Evolutionary conservation across 345 rosid species (phyloP), one percentile per base, ranked within the genome.

Genomic region (Arabidopsis suecica): DNA sequence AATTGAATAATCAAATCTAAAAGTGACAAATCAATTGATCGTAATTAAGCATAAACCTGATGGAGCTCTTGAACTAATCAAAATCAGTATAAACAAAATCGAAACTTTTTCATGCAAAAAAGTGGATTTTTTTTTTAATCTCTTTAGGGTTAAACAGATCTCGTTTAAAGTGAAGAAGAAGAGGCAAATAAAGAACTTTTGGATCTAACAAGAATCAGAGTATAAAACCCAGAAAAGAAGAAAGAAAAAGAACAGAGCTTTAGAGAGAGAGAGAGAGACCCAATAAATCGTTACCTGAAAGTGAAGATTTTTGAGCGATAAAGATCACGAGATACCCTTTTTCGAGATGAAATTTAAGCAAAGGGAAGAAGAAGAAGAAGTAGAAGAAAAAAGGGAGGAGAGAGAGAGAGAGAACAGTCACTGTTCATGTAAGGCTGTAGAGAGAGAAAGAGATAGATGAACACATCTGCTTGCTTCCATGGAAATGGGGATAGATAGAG

Each of bases 191-290:
- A 79, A 55, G 65, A 34, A 65, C 74, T 50, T 50, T 32, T 69
- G 80, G 83, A 83, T 74, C 81, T 78, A 81, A 42, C 59, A 79
- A 47, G 81, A 83, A 79, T 82, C 85, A 82, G 81, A 78, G 37
- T 86, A 78, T 55, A 79, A 79, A 84, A 81, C 71, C 73, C 81
- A 82, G 74, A 75, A 75, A 69, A 56, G 51, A 44, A 9, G 37
- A 42, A 42, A 58, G 56, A 33, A 61, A 84, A 81, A 79, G 80
- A 83, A 71, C 61, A 73, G 22, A 86, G 63, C 87, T 82, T 80
- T 71, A 71, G 62, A 68, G 32, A 51, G 67, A 73, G 53, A 66
- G 41, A 62, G 41, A 50, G 7, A 14, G 12, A 42, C 54, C 40
- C 32, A 61, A 5, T 18, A 42, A 78, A 66, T 51, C 16, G 61